Evolutionary conservation across 2,329 filamentous ascomycete species (phyloP), one percentile per base, ranked within the genome.

Genomic region (Alternaria brassicicola): DNA sequence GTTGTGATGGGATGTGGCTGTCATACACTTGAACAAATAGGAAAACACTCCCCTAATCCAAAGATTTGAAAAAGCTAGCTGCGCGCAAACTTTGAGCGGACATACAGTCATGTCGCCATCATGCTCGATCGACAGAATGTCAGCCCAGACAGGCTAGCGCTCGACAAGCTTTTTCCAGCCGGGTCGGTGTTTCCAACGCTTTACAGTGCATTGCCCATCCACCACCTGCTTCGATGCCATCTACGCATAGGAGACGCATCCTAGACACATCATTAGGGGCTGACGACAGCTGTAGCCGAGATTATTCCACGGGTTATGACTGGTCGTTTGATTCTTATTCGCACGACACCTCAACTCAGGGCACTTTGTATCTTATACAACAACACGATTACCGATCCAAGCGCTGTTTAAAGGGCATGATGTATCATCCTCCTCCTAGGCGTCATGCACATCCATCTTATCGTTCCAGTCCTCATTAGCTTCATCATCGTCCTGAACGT

Each of bases 391-490:
- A 35, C 12, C n/a, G 9, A 35, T 47, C 17, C 17, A 47, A 47
- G 30, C 8, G 19, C 28, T 47, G 19, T 35, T n/a, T 13, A 26
- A 7, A 45, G 10, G n/a, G 35, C 5, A 52, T 4, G 38, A 49
- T 25, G 39, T 26, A 23, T 8, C 35, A 36, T 48, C 43, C n/a
- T 23, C 42, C 13, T 39, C 43, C 46, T 55, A 51, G 41, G n/a
- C 17, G 1, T 52, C 57, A 31, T 59, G 53, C 31, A 64, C 25
- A 10, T 62, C 62, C 59, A 19, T 38, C 1, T 56, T 47, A 35
- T 63, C 62, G 4, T 46, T 28, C 36, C 51, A 57, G 4, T 55
- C 48, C n/a, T 52, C 56, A 12, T 45, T 52, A 2, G 53, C 57
- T 10, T 45, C 31, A 4, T 54, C 43, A 21, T 61, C 48, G 10